Base-by-base conservation (phyloP, 2,329 filamentous ascomycete species). In the Hymenoscyphus linearis region DNA sequence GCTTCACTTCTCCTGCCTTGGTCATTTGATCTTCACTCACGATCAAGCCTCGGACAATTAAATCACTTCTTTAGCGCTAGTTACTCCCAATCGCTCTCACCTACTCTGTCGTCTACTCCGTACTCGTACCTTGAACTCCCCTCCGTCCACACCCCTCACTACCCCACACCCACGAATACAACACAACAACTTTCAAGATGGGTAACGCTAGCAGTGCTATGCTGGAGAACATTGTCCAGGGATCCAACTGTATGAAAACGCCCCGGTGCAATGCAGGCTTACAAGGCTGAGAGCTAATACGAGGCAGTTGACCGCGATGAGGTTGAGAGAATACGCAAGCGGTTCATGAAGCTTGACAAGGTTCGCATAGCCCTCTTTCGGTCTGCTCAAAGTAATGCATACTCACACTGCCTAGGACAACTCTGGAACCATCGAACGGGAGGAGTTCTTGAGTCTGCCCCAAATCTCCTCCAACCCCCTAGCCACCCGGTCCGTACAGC, bases 301-400 rank as follows among this genome's bases (percentile, higher is more conserved):
- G 9, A 59, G 52, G 62, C 71, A 98, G 93, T 99, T 81, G 91
- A 99, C 80, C 88, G 90, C 76, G 95, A 99, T 72, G 95, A 99
- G 77, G 92, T 99, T 63, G 95, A 98, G 75, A 86, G 95, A 72
- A 82, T 99, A 74, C 85, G 92, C 73, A 99, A 99, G 81, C 86
- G 93, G 65, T 99, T 99, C 74, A 98, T 98, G 93, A 99, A 99
- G 79, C 82, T 99, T 63, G 95, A 99, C 78, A 98, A 97, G 85
- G 93, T 95, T 78, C 68, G 79, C 68, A 55, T 22, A 62, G 6
- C 10, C 52, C 10, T 22, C 35, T 14, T 25, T 16, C 13, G 12
- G 12, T 18, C 12, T 34, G 4, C 44, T 34, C 18, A 26, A 18
- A 4, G 5, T 50, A n/a, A 34, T 16, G 18, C 26, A 50, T 44